Evolutionary conservation across 192 early-diverging fungal species (phyloP), one percentile per base, ranked within the genome.

Genomic region (Helicostylum pulchrum): DNA sequence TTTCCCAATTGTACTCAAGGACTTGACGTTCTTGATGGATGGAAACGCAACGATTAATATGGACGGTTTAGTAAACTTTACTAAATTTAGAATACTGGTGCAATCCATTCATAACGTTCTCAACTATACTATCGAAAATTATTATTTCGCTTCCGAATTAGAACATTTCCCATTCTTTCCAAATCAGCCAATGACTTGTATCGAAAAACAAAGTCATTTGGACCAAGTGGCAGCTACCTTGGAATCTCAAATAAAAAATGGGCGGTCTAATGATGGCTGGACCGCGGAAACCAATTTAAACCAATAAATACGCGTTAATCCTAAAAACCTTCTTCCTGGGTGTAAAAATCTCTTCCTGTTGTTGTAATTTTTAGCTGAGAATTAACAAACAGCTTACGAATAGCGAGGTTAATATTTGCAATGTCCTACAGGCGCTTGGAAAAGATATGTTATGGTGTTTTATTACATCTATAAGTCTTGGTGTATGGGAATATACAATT

Each of bases 21-120:
- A 92, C 61, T 74, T 88, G 23, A 88, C 84, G 12, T 88, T 92
- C 65, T 74, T 88, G 43, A 69, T 89, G 55, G 87, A 92, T 53
- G 90, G 90, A n/a, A 88, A 86, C 39, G 75, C 78, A 15, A 83
- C 80, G 1, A 59, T 11, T 12, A 6, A 36, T 20, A n/a, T 14
- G 11, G 4, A 48, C 53, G 8, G 46, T 23, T 36, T 80, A 9
- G 64, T 82, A 34, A 81, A 82, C 31, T 80, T 84, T 65, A 74
- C 77, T 42, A 84, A 81, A 54, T 82, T 82, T 61, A 57, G 74
- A 5, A 65, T 60, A 2, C 46, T 81, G 23, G 58, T 71, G 6
- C 71, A 73, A 21, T 77, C 76, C 49, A 68, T 77, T 12, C 70
- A 77, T 14, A 50, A 61, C 0, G 73, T 79, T 5, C 57, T 79